Base-by-base conservation (phyloP, 2,329 filamentous ascomycete species). In the Talaromyces sp. region DNA sequence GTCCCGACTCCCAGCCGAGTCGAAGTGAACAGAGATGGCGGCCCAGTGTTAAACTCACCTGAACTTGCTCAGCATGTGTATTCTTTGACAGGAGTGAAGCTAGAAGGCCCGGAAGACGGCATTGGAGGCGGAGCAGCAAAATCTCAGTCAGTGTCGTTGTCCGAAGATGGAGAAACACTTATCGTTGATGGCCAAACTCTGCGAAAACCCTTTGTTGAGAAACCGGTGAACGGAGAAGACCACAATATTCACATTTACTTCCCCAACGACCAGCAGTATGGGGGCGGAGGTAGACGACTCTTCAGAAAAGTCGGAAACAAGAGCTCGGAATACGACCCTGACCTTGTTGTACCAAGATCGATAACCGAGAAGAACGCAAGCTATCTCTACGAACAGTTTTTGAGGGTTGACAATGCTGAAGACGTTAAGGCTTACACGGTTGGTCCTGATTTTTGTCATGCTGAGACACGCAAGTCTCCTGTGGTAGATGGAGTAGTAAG, bases 241-340 rank as follows among this genome's bases (percentile, higher is more conserved):
- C 94, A 99, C 78, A 99, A 99, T 73, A 96, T 99, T 68, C 89
- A 96, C 76, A 97, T 99, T 59, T 99, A 97, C 77, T 97, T 95
- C 70, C 91, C 93, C 24, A 89, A 88, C 63, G 74, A 75, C 62
- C 72, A 79, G 61, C 89, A 90, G 48, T 85, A 90, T 54, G 92
- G 92, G 3, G 92, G 93, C 54, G 94, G 94, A 61, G 95, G 92
- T 27, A 85, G 95, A 61, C 90, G 93, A 66, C 83, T 99, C 3
- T 99, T 99, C 77, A 85, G 94, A 61, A 99, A 99, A 75, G 90
- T 99, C 68, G 95, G 95, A 69, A 99, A 99, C 81, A 99, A 99
- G 78, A 97, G 93, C 74, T 97, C 93, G 1, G 95, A 99, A 74
- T 96, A 89, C 69, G 89, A 97, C 62, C 84, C 89, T 17, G 87